phyloP scores from a whole-genome alignment of 331 rosid genomes.

The Ulmus americana region DNA sequence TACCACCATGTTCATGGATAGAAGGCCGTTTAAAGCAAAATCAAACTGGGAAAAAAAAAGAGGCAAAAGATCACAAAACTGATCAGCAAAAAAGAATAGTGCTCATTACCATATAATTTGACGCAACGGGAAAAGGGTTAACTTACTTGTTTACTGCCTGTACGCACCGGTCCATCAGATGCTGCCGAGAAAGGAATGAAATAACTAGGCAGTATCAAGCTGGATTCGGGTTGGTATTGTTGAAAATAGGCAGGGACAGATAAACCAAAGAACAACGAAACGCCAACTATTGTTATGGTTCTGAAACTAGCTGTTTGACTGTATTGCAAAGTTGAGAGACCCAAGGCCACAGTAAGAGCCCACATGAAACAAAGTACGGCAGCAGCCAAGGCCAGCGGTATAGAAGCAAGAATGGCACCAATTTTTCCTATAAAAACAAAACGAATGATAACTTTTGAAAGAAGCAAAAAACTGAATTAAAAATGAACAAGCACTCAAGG shows the following conservation, averaged over 20 bases:
- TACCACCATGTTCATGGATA: conserved; percentile 96
- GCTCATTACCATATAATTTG: neutral
- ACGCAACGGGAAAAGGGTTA: conserved; percentile 5
- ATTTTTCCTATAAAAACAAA: conserved; percentile 56
- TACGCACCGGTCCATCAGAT: conserved; percentile 69
- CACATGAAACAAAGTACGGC: conserved; percentile 78
- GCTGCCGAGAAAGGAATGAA: conserved; percentile 82
- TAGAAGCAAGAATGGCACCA: conserved; percentile 95
- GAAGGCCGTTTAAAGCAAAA: conserved; percentile 66
- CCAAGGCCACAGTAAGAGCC: conserved; percentile 76
- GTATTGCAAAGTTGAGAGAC: conserved; percentile 69
- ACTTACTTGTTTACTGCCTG: conserved; percentile 61
- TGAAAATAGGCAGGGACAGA: conserved; percentile 91
- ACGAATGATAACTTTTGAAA: neutral
- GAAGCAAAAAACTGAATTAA: neutral
- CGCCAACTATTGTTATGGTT: conserved; percentile 73
- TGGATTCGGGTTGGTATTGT: conserved; percentile 60
- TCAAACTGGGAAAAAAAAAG: conserved; percentile 53
- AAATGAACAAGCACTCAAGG: neutral
- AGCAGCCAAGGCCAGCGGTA: conserved; percentile 87
- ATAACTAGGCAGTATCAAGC: conserved; percentile 75
- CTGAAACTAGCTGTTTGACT: conserved; percentile 68
- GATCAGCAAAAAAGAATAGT: too few species aligned
- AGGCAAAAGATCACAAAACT: neutral
- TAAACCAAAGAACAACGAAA: conserved; percentile 81